These are phyloP conservation scores for Backusella mclennaniae DNA, from an alignment of 192 early-diverging fungal species.

Conservation along the genomic window DNA sequence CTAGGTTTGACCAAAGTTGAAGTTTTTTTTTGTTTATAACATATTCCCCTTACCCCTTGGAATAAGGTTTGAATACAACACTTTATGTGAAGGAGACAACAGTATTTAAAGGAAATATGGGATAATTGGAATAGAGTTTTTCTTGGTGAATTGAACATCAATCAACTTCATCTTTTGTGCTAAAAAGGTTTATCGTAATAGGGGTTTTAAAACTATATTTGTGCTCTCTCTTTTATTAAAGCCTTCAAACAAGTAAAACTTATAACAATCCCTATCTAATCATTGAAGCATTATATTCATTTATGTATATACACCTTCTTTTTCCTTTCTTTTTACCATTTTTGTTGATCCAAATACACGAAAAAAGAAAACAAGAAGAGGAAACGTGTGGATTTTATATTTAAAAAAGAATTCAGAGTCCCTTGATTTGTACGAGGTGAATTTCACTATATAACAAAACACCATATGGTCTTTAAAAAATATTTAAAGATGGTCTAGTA, in stretches of 20 bases:
- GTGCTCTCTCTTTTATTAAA: not conserved
- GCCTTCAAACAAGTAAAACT: not conserved
- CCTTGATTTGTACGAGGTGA: conserved; percentile 2
- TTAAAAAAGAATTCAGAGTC: not conserved
- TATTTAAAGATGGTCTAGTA: not conserved
- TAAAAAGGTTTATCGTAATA: not conserved
- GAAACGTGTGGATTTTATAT: not conserved
- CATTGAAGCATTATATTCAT: not conserved
- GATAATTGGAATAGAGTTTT: not conserved
- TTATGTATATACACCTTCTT: not conserved
- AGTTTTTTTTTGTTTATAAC: not conserved
- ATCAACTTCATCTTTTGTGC: not conserved
- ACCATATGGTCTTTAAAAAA: not conserved
- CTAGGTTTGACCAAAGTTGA: not conserved
- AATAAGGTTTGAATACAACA: not conserved
- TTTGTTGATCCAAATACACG: not conserved
- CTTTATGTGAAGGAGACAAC: not conserved
- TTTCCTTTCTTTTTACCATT: not conserved
- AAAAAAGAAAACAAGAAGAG: not conserved
- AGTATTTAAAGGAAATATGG: not conserved
- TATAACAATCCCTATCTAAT: not conserved
- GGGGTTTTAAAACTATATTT: conserved; percentile 5
- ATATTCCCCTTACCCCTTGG: not conserved
- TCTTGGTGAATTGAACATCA: not conserved
- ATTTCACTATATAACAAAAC: not conserved